Evolutionary conservation across 2,329 filamentous ascomycete species (phyloP), one percentile per base, ranked within the genome.

Genomic region (Aspergillus felis): DNA sequence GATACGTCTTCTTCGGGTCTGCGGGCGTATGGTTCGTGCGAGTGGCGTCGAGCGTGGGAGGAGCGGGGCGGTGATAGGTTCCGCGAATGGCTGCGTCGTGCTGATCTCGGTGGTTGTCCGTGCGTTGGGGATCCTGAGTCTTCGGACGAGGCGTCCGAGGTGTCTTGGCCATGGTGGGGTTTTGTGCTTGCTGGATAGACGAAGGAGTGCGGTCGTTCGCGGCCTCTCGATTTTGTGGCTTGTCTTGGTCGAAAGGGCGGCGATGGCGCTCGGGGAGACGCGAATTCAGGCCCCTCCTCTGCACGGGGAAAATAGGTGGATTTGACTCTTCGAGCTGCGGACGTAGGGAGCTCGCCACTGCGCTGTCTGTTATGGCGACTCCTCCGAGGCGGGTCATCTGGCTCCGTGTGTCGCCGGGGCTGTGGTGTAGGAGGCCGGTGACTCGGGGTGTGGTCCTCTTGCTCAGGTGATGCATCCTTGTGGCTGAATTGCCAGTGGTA

Each of bases 21-120:
- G 22, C 70, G 66, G 3, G 58, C 65, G 49, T 73, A 74, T 6
- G 71, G 66, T 49, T 76, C 74, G 48, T 76, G 74, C 3, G 71
- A 74, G 59, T 74, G 73, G 4, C 71, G 70, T 25, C 73, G 69
- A 4, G 67, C 61, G 24, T 66, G 61, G 20, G 61, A 57, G 14
- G 61, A 38, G 3, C 62, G 58, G 4, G 63, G 63, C 1, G 70
- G 70, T 10, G 71, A 71, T 1, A 74, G 56, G 53, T 72, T 64
- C 3, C 63, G 62, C 14, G 60, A 64, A 17, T 59, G 59, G 22
- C 51, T 54, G 51, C 56, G 42, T 51, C 29, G 50, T 42, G 52
- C 42, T 32, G 49, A 50, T 32, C 20, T 46, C 29, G 50, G 58
- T 20, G 60, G 55, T 24, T 64, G 61, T 47, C 63, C 59, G n/a